These are phyloP conservation scores for Lotmaria passim DNA, from an alignment of 208 protist species.

Conservation along the genomic window DNA sequence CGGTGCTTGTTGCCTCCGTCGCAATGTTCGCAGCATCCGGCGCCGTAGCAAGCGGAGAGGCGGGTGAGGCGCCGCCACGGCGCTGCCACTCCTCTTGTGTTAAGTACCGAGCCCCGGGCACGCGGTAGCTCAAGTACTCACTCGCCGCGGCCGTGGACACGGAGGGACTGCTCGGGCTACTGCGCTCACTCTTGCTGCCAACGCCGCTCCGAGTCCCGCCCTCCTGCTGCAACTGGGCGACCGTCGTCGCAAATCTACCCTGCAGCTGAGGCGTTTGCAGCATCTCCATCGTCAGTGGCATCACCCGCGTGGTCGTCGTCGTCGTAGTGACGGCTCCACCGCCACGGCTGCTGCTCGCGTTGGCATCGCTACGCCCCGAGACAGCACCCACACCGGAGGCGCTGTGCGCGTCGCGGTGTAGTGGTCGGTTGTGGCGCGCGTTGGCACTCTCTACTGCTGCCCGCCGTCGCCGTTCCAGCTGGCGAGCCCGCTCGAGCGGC, in stretches of 20 bases:
- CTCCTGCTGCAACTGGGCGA: neutral
- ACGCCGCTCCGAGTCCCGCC: neutral
- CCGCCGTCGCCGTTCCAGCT: slow-evolving; percentile 21
- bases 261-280: slow-evolving; percentile 43
- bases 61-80: neutral
- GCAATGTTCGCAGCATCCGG: neutral
- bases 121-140: slow-evolving; percentile 44
- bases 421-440: neutral
- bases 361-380: neutral
- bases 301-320: neutral
- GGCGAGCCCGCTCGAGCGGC: slow-evolving; percentile 42
- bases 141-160: slow-evolving; percentile 22
- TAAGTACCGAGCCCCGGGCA: slow-evolving; percentile 48
- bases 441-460: neutral
- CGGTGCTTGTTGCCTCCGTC: neutral
- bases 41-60: neutral
- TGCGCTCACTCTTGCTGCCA: slow-evolving; percentile 6
- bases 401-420: neutral
- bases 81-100: slow-evolving; percentile 36
- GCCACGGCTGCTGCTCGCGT: neutral
- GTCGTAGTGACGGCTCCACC: neutral
- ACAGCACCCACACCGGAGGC: slow-evolving; percentile 1
- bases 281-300: slow-evolving; percentile 41
- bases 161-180: slow-evolving; percentile 6
- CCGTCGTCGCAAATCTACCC: slow-evolving; percentile 17